Conservation (phyloP, 2,329 filamentous ascomycete species). For the Aspergillus fischeri region DNA sequence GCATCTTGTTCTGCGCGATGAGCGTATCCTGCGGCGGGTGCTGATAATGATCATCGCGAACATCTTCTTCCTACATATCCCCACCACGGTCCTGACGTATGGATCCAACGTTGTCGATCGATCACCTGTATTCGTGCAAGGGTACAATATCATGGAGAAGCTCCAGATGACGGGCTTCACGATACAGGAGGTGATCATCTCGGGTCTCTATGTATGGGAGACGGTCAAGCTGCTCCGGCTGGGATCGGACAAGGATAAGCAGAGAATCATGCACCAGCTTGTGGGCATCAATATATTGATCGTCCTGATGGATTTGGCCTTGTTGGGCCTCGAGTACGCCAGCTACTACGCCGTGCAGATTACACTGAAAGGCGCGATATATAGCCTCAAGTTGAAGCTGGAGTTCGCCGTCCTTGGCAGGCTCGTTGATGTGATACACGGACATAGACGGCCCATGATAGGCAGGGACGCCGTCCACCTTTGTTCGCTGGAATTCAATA, state of each 20-base stretch:
- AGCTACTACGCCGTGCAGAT: conserved; percentile 40
- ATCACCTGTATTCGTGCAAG: conserved; percentile 27
- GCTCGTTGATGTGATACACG: conserved; percentile 38
- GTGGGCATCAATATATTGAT: conserved; percentile 46
- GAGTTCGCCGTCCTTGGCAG: conserved; percentile 53
- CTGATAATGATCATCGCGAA: conserved; percentile 57
- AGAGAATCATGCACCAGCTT: conserved; percentile 42
- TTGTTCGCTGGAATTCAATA: conserved; percentile 12
- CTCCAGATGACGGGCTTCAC: conserved; percentile 44
- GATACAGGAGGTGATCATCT: conserved; percentile 45
- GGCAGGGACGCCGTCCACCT: conserved; percentile 22
- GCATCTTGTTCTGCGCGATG: conserved; percentile 55
- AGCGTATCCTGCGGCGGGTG: conserved; percentile 46
- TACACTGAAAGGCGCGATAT: conserved; percentile 38
- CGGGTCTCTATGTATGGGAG: conserved; percentile 51
- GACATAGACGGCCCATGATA: conserved; percentile 19
- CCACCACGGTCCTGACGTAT: conserved; percentile 53
- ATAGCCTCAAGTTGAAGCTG: conserved; percentile 46
- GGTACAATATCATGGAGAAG: conserved; percentile 45
- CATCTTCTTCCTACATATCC: conserved; percentile 50
- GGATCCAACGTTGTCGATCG: conserved; percentile 30
- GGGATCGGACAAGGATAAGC: conserved; percentile 23
- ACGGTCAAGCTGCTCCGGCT: conserved; percentile 46
- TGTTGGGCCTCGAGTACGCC: conserved; percentile 41
- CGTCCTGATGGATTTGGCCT: conserved; percentile 43